Conservation (phyloP, 495 filamentous ascomycete species). For the Hypoxylon cercidicola region DNA sequence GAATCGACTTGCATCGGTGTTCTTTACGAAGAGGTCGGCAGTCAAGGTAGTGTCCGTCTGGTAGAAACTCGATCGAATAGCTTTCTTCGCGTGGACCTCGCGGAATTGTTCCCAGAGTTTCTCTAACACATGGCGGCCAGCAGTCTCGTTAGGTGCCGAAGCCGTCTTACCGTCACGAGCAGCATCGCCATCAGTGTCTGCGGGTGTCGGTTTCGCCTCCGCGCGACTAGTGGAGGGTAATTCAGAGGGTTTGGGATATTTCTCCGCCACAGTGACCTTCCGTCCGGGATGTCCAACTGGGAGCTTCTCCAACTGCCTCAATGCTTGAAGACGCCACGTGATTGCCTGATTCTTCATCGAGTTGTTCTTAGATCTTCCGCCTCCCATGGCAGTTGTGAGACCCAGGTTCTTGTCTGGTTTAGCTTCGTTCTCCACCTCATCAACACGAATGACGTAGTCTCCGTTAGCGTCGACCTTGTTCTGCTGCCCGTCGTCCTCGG, state of each 20-base stretch:
- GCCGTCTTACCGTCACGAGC: slow-evolving; percentile 34
- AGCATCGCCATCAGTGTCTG: slow-evolving; percentile 49
- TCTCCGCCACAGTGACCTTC: slow-evolving; percentile 68
- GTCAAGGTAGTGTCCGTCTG: slow-evolving; percentile 51
- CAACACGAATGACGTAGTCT: slow-evolving; percentile 48
- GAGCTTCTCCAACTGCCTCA: slow-evolving; percentile 69
- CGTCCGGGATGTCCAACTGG: slow-evolving; percentile 68
- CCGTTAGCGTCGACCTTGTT: slow-evolving; percentile 52
- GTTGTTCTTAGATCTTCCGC: slow-evolving; percentile 8
- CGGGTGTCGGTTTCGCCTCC: slow-evolving; percentile 46
- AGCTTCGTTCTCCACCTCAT: slow-evolving; percentile 42
- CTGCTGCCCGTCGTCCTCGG: slow-evolving; percentile 53
- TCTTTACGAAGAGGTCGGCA: slow-evolving; percentile 52
- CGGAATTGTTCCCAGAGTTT: slow-evolving; percentile 34
- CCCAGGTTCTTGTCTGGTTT: slow-evolving; percentile 46
- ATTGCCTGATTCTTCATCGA: slow-evolving; percentile 45
- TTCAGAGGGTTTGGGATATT: slow-evolving; percentile 68
- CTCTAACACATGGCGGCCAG: slow-evolving; percentile 13
- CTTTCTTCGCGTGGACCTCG: slow-evolving; percentile 18
- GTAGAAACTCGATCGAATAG: slow-evolving; percentile 49
- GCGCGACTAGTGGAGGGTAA: slow-evolving; percentile 28
- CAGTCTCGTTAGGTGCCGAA: background rate
- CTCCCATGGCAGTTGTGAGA: slow-evolving; percentile 22
- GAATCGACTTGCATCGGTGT: slow-evolving; percentile 48
- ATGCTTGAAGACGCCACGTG: slow-evolving; percentile 52